These are phyloP conservation scores for Coniochaeta sp. DNA, from an alignment of 2,329 filamentous ascomycete genomes.

Conservation along the genomic window DNA sequence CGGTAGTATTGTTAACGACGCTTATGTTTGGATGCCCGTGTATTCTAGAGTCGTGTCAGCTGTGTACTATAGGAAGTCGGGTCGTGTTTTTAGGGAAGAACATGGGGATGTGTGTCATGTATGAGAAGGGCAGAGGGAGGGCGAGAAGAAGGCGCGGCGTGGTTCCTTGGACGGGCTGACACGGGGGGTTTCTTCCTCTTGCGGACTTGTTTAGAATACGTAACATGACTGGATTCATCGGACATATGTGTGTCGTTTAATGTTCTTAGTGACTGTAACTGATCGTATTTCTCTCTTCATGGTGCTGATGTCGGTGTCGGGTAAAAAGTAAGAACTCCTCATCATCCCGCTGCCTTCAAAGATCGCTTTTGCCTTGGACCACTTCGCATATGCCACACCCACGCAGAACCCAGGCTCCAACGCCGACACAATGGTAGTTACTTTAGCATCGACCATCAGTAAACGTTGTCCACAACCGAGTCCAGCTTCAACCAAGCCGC, in stretches of 20 bases:
- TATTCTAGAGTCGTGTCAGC: constrained; percentile 1
- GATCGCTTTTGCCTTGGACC: too few species aligned
- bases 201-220: neutral
- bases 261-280: too few species aligned
- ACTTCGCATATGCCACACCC: too few species aligned
- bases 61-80: neutral
- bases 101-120: neutral
- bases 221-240: neutral
- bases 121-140: neutral
- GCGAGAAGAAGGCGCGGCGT: neutral
- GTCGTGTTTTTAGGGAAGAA: neutral
- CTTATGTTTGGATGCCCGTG: neutral
- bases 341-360: too few species aligned
- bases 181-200: neutral
- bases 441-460: constrained; percentile 22
- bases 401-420: too few species aligned
- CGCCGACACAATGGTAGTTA: neutral
- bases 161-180: neutral
- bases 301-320: too few species aligned
- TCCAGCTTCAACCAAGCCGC: constrained; percentile 8
- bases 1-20: neutral
- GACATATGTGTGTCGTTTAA: neutral
- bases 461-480: neutral
- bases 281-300: too few species aligned
- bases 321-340: too few species aligned